These are phyloP conservation scores for Lipomyces kockii DNA, from an alignment of 805 yeast genomes.

Conservation along the genomic window DNA sequence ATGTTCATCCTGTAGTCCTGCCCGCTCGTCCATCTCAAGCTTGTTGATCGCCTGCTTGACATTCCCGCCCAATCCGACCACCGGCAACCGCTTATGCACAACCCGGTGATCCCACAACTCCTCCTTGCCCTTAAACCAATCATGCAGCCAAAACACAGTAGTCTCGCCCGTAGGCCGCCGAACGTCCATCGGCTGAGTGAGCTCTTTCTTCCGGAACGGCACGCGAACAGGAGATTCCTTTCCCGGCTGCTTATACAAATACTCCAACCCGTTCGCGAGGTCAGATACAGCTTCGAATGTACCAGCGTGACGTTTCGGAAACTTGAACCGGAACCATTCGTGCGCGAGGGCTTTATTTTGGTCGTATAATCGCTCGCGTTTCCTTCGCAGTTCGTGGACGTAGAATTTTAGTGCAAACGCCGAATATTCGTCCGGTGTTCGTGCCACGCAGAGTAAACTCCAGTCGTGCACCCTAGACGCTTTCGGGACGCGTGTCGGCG, in stretches of 20 bases:
- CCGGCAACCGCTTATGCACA: slow-evolving; percentile 21
- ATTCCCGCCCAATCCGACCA: slow-evolving; percentile 22
- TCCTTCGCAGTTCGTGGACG: slow-evolving; percentile 29
- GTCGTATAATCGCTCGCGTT: slow-evolving; percentile 32
- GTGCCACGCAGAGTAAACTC: slow-evolving; percentile 32
- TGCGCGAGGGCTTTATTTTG: slow-evolving; percentile 10
- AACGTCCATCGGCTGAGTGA: slow-evolving; percentile 26
- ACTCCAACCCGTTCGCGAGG: slow-evolving; percentile 32
- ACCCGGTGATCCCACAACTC: slow-evolving; percentile 26
- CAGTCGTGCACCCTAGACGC: slow-evolving; percentile 30
- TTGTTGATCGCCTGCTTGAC: slow-evolving; percentile 12
- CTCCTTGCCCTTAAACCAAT: slow-evolving; percentile 32
- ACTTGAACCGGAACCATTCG: slow-evolving; percentile 21
- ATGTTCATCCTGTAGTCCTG: not conserved
- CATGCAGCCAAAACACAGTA: slow-evolving; percentile 29
- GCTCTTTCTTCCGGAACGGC: not conserved
- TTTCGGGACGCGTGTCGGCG: slow-evolving; percentile 23
- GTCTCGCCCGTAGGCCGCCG: slow-evolving; percentile 28
- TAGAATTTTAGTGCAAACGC: slow-evolving; percentile 18
- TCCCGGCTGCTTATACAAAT: slow-evolving; percentile 28
- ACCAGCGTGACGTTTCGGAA: slow-evolving; percentile 28
- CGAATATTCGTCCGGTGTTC: slow-evolving; percentile 18
- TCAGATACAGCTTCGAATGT: slow-evolving; percentile 36
- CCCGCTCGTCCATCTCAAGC: not conserved
- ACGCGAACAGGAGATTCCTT: slow-evolving; percentile 5